A percentile compares a stretch with the other conserved stretches of the same genome.
Evolutionary conservation across 495 filamentous ascomycete species (phyloP).

Genomic region (Penicillium mononematosum): DNA sequence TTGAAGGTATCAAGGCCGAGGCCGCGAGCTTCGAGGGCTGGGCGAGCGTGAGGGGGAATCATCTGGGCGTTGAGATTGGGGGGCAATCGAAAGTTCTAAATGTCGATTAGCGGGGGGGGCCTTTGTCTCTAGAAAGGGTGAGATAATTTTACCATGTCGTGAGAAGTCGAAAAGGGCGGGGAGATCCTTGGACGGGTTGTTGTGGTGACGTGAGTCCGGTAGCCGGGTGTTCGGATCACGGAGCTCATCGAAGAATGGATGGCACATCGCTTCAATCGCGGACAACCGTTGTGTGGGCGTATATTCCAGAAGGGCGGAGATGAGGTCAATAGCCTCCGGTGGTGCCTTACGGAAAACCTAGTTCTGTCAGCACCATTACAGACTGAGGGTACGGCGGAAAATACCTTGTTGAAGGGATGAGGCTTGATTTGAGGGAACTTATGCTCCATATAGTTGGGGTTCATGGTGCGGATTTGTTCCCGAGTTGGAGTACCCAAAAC

Average conservation of each 20-base stretch:
- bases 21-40: slow-evolving; percentile 69
- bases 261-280: slow-evolving; percentile 94
- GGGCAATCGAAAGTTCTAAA: slow-evolving; percentile 80
- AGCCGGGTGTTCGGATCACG: slow-evolving; percentile 82
- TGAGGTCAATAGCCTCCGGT: slow-evolving; percentile 88
- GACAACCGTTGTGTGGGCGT: slow-evolving; percentile 93
- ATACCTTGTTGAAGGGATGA: slow-evolving; percentile 93
- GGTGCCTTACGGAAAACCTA: slow-evolving; percentile 95
- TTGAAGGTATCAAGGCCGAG: slow-evolving; percentile 93
- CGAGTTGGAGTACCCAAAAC: slow-evolving; percentile 96
- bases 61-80: slow-evolving; percentile 83
- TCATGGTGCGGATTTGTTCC: slow-evolving; percentile 99
- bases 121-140: not conserved
- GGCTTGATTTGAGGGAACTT: slow-evolving; percentile 99
- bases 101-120: not conserved
- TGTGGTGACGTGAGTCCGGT: slow-evolving; percentile 89
- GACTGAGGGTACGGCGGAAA: slow-evolving; percentile 5
- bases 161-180: slow-evolving; percentile 91
- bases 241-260: slow-evolving; percentile 98
- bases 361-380: slow-evolving; percentile 22
- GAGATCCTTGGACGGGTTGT: slow-evolving; percentile 71
- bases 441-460: slow-evolving; percentile 99
- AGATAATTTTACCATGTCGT: slow-evolving; percentile 69
- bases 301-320: slow-evolving; percentile 90
- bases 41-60: slow-evolving; percentile 77